phyloP scores from a whole-genome alignment of 225 moss, liverwort and hornwort genomes.

The Bryum argenteum region DNA sequence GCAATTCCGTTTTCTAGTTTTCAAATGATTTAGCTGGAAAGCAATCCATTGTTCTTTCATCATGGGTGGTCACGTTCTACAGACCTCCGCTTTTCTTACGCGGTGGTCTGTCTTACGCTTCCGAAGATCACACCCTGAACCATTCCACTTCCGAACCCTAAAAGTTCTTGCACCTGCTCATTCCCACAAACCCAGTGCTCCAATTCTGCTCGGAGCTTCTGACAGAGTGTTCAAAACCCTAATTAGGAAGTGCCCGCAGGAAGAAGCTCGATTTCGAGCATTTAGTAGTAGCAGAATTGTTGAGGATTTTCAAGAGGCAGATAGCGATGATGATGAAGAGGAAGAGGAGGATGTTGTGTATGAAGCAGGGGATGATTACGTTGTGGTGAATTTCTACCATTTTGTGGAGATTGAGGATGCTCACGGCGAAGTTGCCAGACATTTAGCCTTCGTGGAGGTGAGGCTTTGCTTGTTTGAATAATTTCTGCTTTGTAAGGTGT shows the following conservation, averaged over 20 bases:
- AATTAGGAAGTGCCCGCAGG: background rate
- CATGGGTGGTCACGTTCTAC: constrained; percentile 51
- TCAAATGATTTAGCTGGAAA: no score
- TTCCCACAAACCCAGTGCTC: background rate
- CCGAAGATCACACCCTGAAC: constrained; percentile 27
- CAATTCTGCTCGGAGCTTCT: background rate
- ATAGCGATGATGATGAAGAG: constrained; percentile 36
- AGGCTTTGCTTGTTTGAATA: background rate
- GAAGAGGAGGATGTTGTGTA: constrained; percentile 39
- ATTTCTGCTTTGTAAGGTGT: background rate
- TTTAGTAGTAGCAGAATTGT: constrained; percentile 15
- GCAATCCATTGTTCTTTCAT: no score
- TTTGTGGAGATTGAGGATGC: constrained; percentile 81
- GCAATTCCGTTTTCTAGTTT: no score
- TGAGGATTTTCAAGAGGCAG: constrained; percentile 21
- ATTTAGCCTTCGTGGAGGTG: constrained; percentile 79
- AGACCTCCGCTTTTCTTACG: constrained; percentile 32
- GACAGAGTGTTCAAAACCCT: background rate
- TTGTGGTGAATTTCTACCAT: constrained; percentile 91
- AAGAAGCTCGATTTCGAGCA: constrained; percentile 24
- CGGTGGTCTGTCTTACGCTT: constrained; percentile 52
- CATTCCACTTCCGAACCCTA: constrained; percentile 32
- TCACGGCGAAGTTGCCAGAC: constrained; percentile 68
- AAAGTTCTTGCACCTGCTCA: background rate
- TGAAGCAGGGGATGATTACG: constrained; percentile 42